phyloP scores from a whole-genome alignment of 116 monocot species.

The Trichopus zeylanicus region DNA sequence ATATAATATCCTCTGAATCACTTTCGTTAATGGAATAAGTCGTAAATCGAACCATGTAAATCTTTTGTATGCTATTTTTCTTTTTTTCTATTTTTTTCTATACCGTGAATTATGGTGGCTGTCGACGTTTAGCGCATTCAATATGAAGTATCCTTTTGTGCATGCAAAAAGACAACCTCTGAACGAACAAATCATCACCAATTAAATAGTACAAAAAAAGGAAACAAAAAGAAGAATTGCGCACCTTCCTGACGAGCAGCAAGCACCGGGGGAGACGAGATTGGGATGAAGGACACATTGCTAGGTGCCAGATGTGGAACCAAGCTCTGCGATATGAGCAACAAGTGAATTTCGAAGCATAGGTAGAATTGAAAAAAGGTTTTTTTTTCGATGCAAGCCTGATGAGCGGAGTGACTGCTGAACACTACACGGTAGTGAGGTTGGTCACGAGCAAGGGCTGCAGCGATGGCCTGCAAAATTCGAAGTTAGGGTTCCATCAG shows the following conservation, averaged over 20 bases:
- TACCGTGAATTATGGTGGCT: no score
- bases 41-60: no score
- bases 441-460: slow-evolving; percentile 60
- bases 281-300: slow-evolving; percentile 38
- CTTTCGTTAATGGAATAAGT: no score
- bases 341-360: background rate
- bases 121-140: no score
- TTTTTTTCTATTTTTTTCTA: no score
- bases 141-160: slow-evolving; percentile 35
- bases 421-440: slow-evolving; percentile 45
- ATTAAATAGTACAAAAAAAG: background rate
- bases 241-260: slow-evolving; percentile 13
- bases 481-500: background rate
- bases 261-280: slow-evolving; percentile 60
- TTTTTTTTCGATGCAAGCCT: slow-evolving; percentile 23
- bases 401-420: slow-evolving; percentile 67
- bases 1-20: no score
- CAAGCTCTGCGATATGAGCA: slow-evolving; percentile 30
- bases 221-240: slow-evolving; percentile 16
- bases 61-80: no score
- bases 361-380: no score
- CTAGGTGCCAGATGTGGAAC: slow-evolving; percentile 22
- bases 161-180: slow-evolving; percentile 21
- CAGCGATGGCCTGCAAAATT: slow-evolving; percentile 56
- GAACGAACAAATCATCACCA: background rate